Conservation (phyloP, 768 basidiomycete species). For the Phaffia australis region DNA sequence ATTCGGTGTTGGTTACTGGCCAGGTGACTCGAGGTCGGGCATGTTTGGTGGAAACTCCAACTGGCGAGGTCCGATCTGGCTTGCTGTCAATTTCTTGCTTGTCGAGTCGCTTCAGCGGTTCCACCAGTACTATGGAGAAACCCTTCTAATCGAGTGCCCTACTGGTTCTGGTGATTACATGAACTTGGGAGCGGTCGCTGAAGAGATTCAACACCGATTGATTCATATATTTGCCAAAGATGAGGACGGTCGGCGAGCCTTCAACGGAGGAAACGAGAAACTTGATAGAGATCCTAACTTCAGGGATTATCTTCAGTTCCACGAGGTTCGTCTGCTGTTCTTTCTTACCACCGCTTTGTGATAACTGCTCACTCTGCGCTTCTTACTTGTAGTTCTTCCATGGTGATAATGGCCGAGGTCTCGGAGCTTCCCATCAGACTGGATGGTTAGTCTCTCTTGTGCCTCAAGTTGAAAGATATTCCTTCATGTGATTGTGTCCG, state of each 20-base stretch:
- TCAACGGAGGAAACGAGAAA: conserved; percentile 78
- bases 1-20: conserved; percentile 93
- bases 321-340: conserved; percentile 54
- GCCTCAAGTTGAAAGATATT: not conserved
- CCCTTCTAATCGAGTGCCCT: conserved; percentile 86
- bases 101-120: conserved; percentile 67
- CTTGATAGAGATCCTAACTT: conserved; percentile 89
- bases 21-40: conserved; percentile 88
- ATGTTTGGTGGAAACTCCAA: conserved; percentile 73
- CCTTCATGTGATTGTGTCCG: conserved; percentile 36
- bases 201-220: conserved; percentile 97
- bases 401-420: conserved; percentile 77
- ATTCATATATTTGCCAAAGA: conserved; percentile 98
- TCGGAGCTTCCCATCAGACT: conserved; percentile 96
- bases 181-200: conserved; percentile 85
- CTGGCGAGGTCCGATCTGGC: conserved; percentile 68
- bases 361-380: not conserved
- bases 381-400: conserved; percentile 66
- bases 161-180: conserved; percentile 95
- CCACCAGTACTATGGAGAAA: conserved; percentile 85
- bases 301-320: conserved; percentile 92
- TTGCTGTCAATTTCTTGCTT: conserved; percentile 80
- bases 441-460: conserved; percentile 58
- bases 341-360: not conserved
- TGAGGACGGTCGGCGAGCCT: conserved; percentile 68